Base-by-base conservation (phyloP, 805 yeast genomes). In the Yamadazyma philogaea region DNA sequence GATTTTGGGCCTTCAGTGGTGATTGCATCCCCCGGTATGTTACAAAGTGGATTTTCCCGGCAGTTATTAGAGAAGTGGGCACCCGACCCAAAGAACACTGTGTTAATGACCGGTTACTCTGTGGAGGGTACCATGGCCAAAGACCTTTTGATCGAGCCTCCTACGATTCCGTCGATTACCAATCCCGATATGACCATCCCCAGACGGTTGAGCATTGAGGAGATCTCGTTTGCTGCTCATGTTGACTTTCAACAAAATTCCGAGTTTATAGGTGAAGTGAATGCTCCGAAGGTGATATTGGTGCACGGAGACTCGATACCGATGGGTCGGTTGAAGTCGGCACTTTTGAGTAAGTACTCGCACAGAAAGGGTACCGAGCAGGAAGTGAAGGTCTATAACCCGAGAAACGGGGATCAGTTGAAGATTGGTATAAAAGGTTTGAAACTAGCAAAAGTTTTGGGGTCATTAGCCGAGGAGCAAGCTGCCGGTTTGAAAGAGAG, bases 71-170 rank as follows among this genome's bases (percentile, higher is more conserved):
- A 93, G 57, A 79, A 84, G 60, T 93, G 99, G 99, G 90, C 96
- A 4, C 99, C 99, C 0, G 98, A 93, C 55, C 85, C 95, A 2
- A 84, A 87, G 56, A 93, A 93, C 54, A 72, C 95, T 2, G 81
- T 89, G 19, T 77, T 93, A 17, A 64, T 93, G 59, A 93, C 99
- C 0, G 99, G 99, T 69, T 93, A 93, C 62, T 90, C 98, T 6
- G 96, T 93, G 7, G 99, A 93, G 59, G 99, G 99, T 15, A 93
- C 99, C 0, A 80, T 93, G 87, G 99, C 99, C 0, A 93, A 91
- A 58, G 85, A 78, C 42, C 69, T 93, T 20, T 70, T 93, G 49
- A 79, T 88, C 19, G 97, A 90, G 54, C 99, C 99, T 0, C 78
- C 79, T 30, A 85, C 87, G n/a, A 87, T 93, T 37, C 95, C 93